Base-by-base conservation (phyloP, 345 rosid species). In the Brassica carinata region DNA sequence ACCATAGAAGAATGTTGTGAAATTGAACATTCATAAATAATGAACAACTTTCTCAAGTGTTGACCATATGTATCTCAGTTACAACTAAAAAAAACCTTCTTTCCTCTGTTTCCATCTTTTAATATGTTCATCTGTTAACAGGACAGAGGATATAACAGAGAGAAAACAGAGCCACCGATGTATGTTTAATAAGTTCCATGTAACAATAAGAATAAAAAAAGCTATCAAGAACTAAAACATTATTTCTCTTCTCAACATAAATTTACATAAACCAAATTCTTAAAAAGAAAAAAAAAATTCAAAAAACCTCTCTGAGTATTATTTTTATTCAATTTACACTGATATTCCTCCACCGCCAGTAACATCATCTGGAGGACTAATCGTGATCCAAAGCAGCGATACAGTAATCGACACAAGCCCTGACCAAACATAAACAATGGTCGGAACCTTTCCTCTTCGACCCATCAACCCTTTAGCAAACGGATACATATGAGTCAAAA, bases 381-480 rank as follows among this genome's bases (percentile, higher is more conserved):
- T 83, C 0, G 90, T 58, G 57, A 94, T 84, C 97, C 94, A 91
- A 4, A 94, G 89, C 78, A 94, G 71, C 5, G 98, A 94, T 8
- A 92, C 78, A 0, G 90, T 94, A 63, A 90, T 94, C 1, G 96
- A 88, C 1, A 94, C 9, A 71, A 94, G 85, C 5, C 94, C 97
- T 0, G 97, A 73, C 98, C 98, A 94, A 14, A 94, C 97, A 34
- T 79, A 94, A 3, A 92, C 90, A 59, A 94, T 89, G 0, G 96
- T 92, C 0, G 97, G 98, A 75, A 94, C 90, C 33, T 89, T 90
- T 72, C 98, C 97, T 85, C 89, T 88, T 57, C 96, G 87, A 17
- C 97, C 98, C 87, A 92, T 72, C 90, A 94, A 77, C 7, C 98
- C 98, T 79, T 94, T 94, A 62, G 86, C 73, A 76, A 90, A 90